Evolutionary conservation across 164 flowering plant genomes (phyloP).

Genomic region (Litsea cubeba): DNA sequence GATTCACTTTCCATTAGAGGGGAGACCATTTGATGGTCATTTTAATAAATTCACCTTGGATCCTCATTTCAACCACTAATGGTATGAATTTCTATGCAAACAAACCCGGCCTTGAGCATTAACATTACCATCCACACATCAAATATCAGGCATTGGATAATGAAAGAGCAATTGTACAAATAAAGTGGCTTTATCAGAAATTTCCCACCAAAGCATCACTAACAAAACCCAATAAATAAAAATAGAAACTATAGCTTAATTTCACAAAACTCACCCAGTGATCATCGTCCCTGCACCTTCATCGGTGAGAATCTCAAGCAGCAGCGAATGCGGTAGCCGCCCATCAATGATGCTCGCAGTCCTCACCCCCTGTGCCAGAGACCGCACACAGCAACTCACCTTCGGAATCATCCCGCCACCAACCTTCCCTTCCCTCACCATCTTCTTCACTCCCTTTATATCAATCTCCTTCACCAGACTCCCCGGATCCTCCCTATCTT

Average conservation of each 20-base stretch:
- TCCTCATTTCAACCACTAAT: no score
- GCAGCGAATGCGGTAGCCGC: slow-evolving; percentile 67
- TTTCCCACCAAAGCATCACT: no score
- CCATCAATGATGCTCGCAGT: slow-evolving; percentile 94
- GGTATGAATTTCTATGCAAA: no score
- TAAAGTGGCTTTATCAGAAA: no score
- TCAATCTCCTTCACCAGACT: slow-evolving; percentile 81
- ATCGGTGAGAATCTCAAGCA: slow-evolving; percentile 80
- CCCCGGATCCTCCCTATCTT: slow-evolving; percentile 45
- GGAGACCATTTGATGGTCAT: no score
- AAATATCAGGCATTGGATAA: no score
- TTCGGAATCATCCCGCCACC: slow-evolving; percentile 97
- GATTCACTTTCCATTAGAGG: no score
- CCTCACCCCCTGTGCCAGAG: slow-evolving; percentile 80
- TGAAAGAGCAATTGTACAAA: no score
- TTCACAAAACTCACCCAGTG: slow-evolving; percentile 38
- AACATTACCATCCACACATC: no score
- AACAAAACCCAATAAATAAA: background rate
- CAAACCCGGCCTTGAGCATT: no score
- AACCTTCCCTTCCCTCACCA: slow-evolving; percentile 76
- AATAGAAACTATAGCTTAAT: background rate
- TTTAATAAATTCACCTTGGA: no score
- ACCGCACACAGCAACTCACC: slow-evolving; percentile 74
- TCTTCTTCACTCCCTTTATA: slow-evolving; percentile 70
- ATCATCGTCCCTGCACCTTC: slow-evolving; percentile 97